Percentiles rank a stretch among this genome's conserved stretches.
phyloP scores from a whole-genome alignment of 176 grass and related monocot genomes.

The Avena insularis region DNA sequence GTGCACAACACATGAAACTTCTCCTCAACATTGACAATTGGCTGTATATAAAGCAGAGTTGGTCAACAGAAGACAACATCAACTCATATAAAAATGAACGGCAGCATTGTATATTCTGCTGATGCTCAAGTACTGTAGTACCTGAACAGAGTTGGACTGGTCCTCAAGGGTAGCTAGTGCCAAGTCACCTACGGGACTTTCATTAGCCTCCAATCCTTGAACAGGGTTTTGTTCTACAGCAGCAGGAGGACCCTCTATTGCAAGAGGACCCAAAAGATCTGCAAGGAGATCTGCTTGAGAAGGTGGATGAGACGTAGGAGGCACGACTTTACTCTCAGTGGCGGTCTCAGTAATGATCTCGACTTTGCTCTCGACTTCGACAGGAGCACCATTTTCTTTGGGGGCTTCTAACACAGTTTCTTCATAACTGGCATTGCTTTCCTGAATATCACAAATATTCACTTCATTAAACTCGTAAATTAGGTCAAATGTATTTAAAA shows the following conservation, averaged over 20 bases:
- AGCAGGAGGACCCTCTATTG: conserved; percentile 84
- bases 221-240: conserved; percentile 56
- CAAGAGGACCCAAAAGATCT: conserved; percentile 95
- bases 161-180: conserved; percentile 88
- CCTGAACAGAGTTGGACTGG: conserved; percentile 86
- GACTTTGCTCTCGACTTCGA: conserved; percentile 49
- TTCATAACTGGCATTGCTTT: conserved; percentile 54
- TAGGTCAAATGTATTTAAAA: conserved; percentile 25
- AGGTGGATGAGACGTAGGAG: conserved; percentile 49
- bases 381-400: conserved; percentile 70
- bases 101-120: conserved; percentile 1
- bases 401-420: conserved; percentile 48
- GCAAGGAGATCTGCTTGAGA: conserved; percentile 81
- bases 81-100: conserved; percentile 14
- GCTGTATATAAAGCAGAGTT: conserved; percentile 61
- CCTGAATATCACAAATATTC: conserved; percentile 61
- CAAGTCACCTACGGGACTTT: conserved; percentile 71
- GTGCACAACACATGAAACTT: conserved; percentile 87
- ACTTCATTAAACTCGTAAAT: conserved; percentile 11
- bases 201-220: conserved; percentile 60
- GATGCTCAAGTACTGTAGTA: conserved; percentile 40
- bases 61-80: conserved; percentile 32
- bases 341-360: conserved; percentile 27
- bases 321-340: conserved; percentile 60
- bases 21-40: conserved; percentile 74